Conservation (phyloP, 164 flowering plant genomes). For the Buxus sempervirens region DNA sequence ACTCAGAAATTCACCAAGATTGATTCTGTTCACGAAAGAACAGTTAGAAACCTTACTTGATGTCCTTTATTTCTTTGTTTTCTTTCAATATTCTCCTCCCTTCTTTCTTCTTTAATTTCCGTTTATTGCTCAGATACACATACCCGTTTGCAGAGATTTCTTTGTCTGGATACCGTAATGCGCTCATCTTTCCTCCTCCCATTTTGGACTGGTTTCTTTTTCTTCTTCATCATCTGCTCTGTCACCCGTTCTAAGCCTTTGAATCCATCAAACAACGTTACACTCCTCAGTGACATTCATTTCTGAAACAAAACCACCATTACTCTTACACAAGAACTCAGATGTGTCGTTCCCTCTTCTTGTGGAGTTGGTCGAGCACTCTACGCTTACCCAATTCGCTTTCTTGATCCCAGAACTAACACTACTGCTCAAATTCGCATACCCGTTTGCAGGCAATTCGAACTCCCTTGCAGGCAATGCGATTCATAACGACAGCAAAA, state of each 20-base stretch:
- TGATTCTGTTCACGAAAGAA: too few species aligned
- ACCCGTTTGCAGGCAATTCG: too few species aligned
- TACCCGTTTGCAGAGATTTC: too few species aligned
- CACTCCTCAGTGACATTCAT: slow-evolving; percentile 49
- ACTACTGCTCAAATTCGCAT: too few species aligned
- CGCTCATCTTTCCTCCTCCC: not conserved
- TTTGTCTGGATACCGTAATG: not conserved
- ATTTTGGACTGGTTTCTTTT: slow-evolving; percentile 2
- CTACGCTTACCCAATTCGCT: slow-evolving; percentile 49
- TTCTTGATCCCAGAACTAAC: slow-evolving; percentile 42
- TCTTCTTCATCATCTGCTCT: slow-evolving; percentile 18
- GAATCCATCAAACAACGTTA: slow-evolving; percentile 27
- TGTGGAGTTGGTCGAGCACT: slow-evolving; percentile 53
- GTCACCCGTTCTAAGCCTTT: slow-evolving; percentile 23
- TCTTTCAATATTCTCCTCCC: too few species aligned
- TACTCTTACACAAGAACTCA: slow-evolving; percentile 43
- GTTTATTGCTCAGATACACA: not conserved
- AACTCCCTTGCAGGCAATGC: too few species aligned
- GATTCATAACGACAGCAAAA: too few species aligned
- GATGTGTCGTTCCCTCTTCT: slow-evolving; percentile 19
- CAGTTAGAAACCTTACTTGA: too few species aligned
- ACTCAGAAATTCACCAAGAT: too few species aligned
- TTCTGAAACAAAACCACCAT: slow-evolving; percentile 34
- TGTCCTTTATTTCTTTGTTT: too few species aligned
- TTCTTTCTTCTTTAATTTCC: too few species aligned